Evolutionary conservation across 2,329 filamentous ascomycete genomes (phyloP).

Genomic region (Aulographum hederae): DNA sequence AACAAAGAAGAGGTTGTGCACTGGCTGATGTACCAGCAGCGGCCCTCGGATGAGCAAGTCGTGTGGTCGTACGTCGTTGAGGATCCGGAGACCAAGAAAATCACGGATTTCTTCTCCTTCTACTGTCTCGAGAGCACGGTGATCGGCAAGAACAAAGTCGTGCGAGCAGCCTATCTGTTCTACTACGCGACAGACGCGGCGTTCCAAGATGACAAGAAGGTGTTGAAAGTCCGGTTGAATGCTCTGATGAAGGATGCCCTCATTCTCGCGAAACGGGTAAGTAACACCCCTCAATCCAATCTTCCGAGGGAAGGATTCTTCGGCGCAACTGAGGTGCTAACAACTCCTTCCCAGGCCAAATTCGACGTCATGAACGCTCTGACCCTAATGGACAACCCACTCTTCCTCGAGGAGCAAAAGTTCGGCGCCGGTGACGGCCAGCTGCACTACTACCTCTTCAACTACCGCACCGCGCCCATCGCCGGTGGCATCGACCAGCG

Average conservation of each 20-base stretch:
- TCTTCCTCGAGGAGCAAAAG: conserved; percentile 87
- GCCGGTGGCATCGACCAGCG: conserved; percentile 65
- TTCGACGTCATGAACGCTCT: conserved; percentile 97
- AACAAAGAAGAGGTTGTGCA: conserved; percentile 66
- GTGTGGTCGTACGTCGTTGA: conserved; percentile 88
- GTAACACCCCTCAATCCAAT: conserved; percentile 4
- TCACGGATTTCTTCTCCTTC: conserved; percentile 96
- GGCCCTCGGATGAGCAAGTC: conserved; percentile 36
- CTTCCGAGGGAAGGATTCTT: too few relatives aligned
- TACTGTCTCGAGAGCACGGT: conserved; percentile 89
- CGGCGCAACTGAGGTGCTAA: too few relatives aligned
- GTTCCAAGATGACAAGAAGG: conserved; percentile 39
- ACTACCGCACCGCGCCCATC: conserved; percentile 80
- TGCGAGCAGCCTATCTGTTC: conserved; percentile 88
- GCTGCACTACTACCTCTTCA: conserved; percentile 94
- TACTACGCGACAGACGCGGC: conserved; percentile 84
- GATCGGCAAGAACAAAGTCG: conserved; percentile 63
- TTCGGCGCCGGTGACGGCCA: conserved; percentile 90
- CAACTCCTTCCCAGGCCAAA: conserved; percentile 30
- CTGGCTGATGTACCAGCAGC: conserved; percentile 62
- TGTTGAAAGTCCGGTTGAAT: conserved; percentile 66
- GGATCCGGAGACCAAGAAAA: conserved; percentile 49
- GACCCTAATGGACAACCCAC: conserved; percentile 78
- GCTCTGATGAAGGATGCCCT: conserved; percentile 67
- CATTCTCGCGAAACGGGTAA: conserved; percentile 63